Conservation (phyloP, 2,329 filamentous ascomycete genomes). For the Neobulgaria alba region DNA sequence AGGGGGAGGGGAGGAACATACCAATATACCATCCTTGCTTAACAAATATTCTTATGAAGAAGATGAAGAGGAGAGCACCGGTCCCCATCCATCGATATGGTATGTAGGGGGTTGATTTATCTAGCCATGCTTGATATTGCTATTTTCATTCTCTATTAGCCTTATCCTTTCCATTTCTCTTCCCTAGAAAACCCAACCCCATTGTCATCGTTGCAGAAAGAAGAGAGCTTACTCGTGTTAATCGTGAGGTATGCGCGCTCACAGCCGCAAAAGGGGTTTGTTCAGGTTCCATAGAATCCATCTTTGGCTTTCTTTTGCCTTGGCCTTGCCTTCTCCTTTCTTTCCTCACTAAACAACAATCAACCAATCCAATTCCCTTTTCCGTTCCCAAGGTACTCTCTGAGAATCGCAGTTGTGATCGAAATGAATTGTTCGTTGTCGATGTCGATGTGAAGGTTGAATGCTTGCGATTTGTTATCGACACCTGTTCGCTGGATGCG, state of each 20-base stretch:
- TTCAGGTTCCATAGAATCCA: slow-evolving; percentile 84
- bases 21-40: slow-evolving; percentile 99
- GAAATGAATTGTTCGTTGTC: too few relatives aligned
- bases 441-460: too few relatives aligned
- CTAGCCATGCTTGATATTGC: slow-evolving; percentile 91
- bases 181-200: neutral
- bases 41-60: slow-evolving; percentile 82
- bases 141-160: slow-evolving; percentile 32
- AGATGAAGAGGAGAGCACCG: slow-evolving; percentile 63
- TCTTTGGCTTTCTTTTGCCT: slow-evolving; percentile 30
- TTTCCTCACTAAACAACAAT: too few relatives aligned
- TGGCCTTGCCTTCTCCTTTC: neutral
- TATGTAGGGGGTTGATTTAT: slow-evolving; percentile 85
- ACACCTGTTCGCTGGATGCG: slow-evolving; percentile 1
- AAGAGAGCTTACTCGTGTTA: slow-evolving; percentile 54
- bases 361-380: too few relatives aligned
- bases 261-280: slow-evolving; percentile 89
- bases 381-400: too few relatives aligned
- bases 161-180: slow-evolving; percentile 2
- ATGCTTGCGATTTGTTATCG: neutral
- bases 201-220: neutral
- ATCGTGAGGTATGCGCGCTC: slow-evolving; percentile 70
- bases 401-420: too few relatives aligned
- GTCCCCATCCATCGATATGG: slow-evolving; percentile 87
- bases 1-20: slow-evolving; percentile 34